phyloP scores from a whole-genome alignment of 495 filamentous ascomycete genomes.

The Penicillium simplicissimum region DNA sequence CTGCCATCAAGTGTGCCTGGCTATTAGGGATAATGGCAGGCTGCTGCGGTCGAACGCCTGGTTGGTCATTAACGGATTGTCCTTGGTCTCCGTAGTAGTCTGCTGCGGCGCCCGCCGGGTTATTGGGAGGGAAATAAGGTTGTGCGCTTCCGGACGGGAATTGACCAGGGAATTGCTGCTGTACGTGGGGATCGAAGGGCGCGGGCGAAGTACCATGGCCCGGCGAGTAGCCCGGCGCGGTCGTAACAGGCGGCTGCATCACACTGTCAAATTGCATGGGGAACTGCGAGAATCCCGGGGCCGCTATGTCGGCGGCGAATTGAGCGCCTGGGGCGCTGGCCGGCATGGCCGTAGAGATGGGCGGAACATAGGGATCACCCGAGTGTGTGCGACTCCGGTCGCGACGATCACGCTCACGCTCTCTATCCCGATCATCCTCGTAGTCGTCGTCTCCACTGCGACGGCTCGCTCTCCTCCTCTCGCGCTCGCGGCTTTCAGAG shows the following conservation, averaged over 20 bases:
- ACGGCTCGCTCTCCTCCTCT: conserved; percentile 27
- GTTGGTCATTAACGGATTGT: conserved; percentile 60
- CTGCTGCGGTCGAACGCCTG: conserved; percentile 55
- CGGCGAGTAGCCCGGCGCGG: conserved; percentile 24
- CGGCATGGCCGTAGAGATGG: conserved; percentile 27
- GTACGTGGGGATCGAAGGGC: conserved; percentile 52
- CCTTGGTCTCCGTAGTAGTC: conserved; percentile 69
- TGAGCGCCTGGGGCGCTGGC: conserved; percentile 29
- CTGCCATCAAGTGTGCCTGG: conserved; percentile 52
- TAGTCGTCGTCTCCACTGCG: conserved; percentile 26
- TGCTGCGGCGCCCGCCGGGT: conserved; percentile 59
- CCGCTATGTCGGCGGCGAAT: conserved; percentile 37
- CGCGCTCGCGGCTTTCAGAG: conserved; percentile 37
- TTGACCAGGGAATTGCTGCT: conserved; percentile 61
- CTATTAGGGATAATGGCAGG: conserved; percentile 56
- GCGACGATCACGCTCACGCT: conserved; percentile 29
- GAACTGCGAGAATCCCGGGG: conserved; percentile 48
- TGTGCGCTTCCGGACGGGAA: conserved; percentile 45
- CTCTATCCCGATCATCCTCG: conserved; percentile 29
- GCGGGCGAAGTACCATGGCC: conserved; percentile 22
- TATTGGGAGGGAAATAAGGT: conserved; percentile 52
- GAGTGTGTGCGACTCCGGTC: conserved; percentile 38
- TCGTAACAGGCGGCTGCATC: conserved; percentile 16
- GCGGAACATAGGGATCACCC: conserved; percentile 34
- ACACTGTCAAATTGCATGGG: conserved; percentile 42